phyloP scores from a whole-genome alignment of 257 asterid species.

The Capsicum rhomboideum region DNA sequence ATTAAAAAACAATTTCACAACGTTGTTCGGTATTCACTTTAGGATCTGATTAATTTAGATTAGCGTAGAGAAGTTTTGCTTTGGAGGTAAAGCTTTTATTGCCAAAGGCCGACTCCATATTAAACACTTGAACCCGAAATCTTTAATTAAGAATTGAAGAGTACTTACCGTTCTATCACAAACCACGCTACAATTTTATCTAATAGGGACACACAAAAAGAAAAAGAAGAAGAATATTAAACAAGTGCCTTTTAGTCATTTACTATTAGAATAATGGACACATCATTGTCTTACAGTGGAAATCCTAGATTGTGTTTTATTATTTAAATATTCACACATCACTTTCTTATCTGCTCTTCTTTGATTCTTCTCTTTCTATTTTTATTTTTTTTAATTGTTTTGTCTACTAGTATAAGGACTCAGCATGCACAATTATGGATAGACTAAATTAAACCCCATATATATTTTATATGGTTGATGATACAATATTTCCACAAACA shows the following conservation, averaged over 20 bases:
- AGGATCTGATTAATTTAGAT: no score
- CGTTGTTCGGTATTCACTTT: no score
- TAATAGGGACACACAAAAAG: neutral
- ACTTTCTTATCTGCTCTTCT: neutral
- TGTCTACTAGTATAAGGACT: neutral
- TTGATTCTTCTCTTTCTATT: neutral
- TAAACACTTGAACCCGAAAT: no score
- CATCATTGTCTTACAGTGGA: neutral
- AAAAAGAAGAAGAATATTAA: neutral
- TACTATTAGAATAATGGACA: neutral
- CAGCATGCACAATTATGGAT: neutral
- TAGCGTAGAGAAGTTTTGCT: no score
- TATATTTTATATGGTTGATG: neutral
- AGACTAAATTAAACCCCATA: neutral
- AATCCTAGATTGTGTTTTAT: slow-evolving; percentile 2
- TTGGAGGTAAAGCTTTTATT: no score
- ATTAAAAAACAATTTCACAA: neutral
- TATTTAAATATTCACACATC: neutral
- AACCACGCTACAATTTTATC: neutral
- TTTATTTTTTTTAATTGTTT: neutral
- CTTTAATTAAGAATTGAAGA: no score
- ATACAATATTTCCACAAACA: slow-evolving; percentile 1
- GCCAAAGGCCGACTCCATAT: no score
- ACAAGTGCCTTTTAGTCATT: neutral
- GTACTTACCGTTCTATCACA: neutral